phyloP scores from a whole-genome alignment of 148 eudicot species.

The Rhododendron simsii region DNA sequence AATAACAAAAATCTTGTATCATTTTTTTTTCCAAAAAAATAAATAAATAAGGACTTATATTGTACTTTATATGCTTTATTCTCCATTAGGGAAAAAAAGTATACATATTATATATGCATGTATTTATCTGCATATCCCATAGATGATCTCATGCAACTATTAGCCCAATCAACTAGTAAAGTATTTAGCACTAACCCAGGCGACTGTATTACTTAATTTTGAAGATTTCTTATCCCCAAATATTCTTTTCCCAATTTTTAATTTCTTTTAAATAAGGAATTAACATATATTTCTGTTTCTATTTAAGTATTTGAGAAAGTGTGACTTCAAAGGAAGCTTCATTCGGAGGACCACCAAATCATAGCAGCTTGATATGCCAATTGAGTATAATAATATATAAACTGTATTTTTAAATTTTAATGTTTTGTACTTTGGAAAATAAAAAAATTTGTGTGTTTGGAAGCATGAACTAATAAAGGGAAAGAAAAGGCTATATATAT shows the following conservation, averaged over 20 bases:
- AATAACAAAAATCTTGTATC: neutral
- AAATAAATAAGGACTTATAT: neutral
- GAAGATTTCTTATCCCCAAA: neutral
- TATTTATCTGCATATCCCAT: neutral
- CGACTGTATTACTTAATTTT: neutral
- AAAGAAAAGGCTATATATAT: constrained; percentile 14
- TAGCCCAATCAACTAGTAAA: neutral
- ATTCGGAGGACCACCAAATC: constrained; percentile 18
- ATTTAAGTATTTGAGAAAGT: neutral
- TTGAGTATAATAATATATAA: constrained; percentile 5
- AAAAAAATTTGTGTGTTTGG: neutral
- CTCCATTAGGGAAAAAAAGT: neutral
- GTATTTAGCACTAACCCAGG: neutral
- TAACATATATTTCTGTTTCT: too few species aligned
- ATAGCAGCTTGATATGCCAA: constrained; percentile 20
- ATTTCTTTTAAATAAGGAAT: neutral
- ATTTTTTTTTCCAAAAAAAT: neutral
- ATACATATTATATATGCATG: neutral
- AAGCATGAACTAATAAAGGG: constrained; percentile 9
- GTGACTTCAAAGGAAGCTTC: constrained; percentile 12
- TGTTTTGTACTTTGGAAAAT: neutral
- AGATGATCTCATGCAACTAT: constrained; percentile 6
- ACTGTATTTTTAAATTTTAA: neutral
- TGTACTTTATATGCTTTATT: neutral
- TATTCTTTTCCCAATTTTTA: neutral